Base-by-base conservation (phyloP, 805 yeast species). In the Ogataea trehaloabstinens region DNA sequence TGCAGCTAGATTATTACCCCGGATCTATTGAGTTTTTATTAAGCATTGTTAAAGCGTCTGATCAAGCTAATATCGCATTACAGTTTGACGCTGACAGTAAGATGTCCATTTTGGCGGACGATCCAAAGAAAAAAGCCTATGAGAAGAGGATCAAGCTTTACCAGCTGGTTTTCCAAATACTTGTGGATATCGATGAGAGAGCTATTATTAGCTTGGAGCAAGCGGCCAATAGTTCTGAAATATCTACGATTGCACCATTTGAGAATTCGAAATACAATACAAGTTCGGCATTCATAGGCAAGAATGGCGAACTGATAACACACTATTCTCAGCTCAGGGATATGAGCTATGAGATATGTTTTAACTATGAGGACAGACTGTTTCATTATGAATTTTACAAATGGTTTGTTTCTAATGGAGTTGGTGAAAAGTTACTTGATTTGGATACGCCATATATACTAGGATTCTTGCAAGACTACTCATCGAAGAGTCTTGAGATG, bases 341-440 rank as follows among this genome's bases (percentile, higher is more conserved):
- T 50, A 70, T 77, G 29, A 78, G 93, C 22, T 90, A 90, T 58
- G 73, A 75, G 6, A 72, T 82, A 13, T 86, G 93, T 40, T 79
- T 89, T 52, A 74, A 76, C 13, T 81, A 82, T 37, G 71, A 76
- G 31, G 98, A 93, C 57, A 85, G 82, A 53, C 60, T 80, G n/a
- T 93, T 93, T 73, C 99, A 93, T 48, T 88, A 82, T 63, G 85
- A 86, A 47, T 76, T 93, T 48, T 93, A 93, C 61, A 91, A 87
- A 58, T 93, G 98, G 97, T 81, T 88, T 51, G 82, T 88, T 24
- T 64, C 71, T 31, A 86, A 85, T 54, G 90, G 87, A 4, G 74
- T 80, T 20, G 82, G 86, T 44, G 93, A 84, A 40, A 77, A 85
- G 45, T 66, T 93, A 31, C 68, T 91, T 42, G 86, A 83, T 33